Conservation (phyloP, 2,329 filamentous ascomycete genomes). For the Aspergillus ruber region DNA sequence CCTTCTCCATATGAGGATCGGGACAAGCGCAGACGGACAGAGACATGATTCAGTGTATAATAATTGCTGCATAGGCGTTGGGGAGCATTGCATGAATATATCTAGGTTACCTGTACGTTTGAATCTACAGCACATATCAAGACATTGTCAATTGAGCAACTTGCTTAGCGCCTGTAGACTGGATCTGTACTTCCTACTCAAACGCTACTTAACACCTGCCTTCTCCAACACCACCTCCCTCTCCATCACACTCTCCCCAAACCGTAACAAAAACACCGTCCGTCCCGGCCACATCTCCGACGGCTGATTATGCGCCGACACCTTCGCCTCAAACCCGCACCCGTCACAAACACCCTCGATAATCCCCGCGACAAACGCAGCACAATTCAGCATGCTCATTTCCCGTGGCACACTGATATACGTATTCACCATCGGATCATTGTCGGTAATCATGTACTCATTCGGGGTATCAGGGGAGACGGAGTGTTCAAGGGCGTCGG, state of each 20-base stretch:
- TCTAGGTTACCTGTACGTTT: too few species aligned
- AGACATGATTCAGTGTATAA: not conserved
- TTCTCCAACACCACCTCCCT: conserved; percentile 75
- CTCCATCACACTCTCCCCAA: conserved; percentile 84
- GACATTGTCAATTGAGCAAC: not conserved
- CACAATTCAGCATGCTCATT: conserved; percentile 94
- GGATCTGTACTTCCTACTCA: not conserved
- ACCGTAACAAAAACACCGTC: conserved; percentile 93
- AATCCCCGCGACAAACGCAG: conserved; percentile 89
- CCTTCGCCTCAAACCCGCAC: conserved; percentile 78
- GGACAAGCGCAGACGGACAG: conserved; percentile 36
- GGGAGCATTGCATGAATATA: too few species aligned
- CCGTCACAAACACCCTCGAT: conserved; percentile 95
- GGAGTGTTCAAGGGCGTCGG: conserved; percentile 87
- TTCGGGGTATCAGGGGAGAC: conserved; percentile 74
- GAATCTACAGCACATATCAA: not conserved
- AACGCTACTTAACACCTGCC: conserved; percentile 40
- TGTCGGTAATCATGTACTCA: conserved; percentile 99
- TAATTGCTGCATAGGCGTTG: too few species aligned
- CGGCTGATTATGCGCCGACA: conserved; percentile 74
- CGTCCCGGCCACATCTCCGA: conserved; percentile 89
- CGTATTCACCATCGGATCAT: conserved; percentile 90
- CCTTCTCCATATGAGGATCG: conserved; percentile 37
- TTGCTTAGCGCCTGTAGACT: not conserved
- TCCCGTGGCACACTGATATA: conserved; percentile 91